phyloP scores from a whole-genome alignment of 805 yeast genomes.

The Saturnispora kantuleensis region DNA sequence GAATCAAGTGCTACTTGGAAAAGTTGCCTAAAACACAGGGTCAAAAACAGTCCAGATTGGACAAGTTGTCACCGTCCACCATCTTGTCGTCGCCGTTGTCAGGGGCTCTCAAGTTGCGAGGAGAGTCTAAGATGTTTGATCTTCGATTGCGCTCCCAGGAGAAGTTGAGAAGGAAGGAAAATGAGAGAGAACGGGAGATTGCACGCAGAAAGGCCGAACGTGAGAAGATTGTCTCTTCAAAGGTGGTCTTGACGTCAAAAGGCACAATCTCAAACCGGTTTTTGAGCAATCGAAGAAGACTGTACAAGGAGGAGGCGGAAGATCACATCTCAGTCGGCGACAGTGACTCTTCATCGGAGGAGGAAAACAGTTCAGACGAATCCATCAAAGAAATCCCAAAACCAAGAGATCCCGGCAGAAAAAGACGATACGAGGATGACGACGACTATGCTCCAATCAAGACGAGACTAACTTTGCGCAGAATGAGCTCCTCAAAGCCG shows the following conservation, averaged over 20 bases:
- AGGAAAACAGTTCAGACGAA: background rate
- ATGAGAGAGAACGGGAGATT: background rate
- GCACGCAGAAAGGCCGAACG: constrained; percentile 13
- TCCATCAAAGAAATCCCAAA: background rate
- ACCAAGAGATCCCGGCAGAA: background rate
- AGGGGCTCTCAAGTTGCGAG: constrained; percentile 10
- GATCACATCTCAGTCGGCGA: too few species aligned
- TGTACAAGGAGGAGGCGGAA: too few species aligned
- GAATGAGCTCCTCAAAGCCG: background rate
- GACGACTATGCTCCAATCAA: constrained; percentile 28
- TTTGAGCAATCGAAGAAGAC: constrained; percentile 9
- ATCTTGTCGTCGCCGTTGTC: constrained; percentile 8
- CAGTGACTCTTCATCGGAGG: background rate
- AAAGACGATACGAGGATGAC: constrained; percentile 39
- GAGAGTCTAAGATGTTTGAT: background rate
- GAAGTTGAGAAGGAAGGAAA: background rate
- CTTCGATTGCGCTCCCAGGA: too few species aligned
- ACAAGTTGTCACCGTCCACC: too few species aligned
- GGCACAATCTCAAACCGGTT: constrained; percentile 20
- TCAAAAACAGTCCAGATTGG: too few species aligned
- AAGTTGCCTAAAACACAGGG: constrained; percentile 14
- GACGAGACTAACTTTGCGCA: background rate
- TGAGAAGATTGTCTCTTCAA: constrained; percentile 21
- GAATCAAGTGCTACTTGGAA: constrained; percentile 22
- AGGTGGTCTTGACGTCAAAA: constrained; percentile 15